Evolutionary conservation across 345 rosid species (phyloP).

Genomic region (Gossypium mustelinum): DNA sequence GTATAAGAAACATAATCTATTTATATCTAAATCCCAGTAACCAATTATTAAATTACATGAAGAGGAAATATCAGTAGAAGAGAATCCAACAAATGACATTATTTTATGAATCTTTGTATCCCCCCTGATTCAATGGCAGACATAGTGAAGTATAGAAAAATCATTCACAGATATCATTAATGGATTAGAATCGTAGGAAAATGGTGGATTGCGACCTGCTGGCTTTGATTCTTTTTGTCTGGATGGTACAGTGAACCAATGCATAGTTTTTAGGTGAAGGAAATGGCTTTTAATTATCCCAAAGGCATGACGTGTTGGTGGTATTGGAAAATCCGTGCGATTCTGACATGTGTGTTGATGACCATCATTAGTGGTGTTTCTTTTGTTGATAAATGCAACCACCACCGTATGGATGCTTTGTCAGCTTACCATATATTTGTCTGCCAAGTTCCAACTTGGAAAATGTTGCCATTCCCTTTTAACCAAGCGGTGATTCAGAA

Average conservation of each 20-base stretch:
- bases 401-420: slow-evolving; percentile 18
- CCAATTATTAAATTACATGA: neutral
- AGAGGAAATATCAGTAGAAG: neutral
- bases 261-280: neutral
- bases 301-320: neutral
- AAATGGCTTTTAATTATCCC: no score
- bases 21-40: neutral
- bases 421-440: slow-evolving; percentile 16
- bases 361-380: neutral
- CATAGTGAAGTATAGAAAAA: neutral
- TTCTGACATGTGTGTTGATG: slow-evolving; percentile 8
- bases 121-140: neutral
- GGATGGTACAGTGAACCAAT: neutral
- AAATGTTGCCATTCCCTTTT: no score
- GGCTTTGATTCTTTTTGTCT: neutral
- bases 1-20: no score
- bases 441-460: slow-evolving; percentile 8
- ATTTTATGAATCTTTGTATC: neutral
- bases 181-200: neutral
- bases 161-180: neutral
- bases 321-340: neutral
- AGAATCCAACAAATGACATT: neutral
- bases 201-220: neutral
- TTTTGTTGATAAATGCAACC: slow-evolving; percentile 16
- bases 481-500: no score